phyloP scores from a whole-genome alignment of 1,284 basidiomycete genomes.

The Moniliophthora roreri region DNA sequence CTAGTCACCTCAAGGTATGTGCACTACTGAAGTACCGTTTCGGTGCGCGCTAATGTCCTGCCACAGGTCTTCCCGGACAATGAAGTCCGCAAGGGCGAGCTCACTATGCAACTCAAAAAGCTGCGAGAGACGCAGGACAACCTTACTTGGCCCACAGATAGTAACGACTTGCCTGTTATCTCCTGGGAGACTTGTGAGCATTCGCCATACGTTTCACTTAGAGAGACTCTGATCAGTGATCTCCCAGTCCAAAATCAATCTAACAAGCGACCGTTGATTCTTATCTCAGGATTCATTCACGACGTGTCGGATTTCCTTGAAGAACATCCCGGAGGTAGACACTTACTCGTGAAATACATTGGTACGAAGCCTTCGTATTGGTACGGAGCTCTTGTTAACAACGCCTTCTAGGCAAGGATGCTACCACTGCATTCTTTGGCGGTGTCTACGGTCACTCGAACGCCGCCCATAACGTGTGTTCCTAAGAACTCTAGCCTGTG shows the following conservation, averaged over 20 bases:
- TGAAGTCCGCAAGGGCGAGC: constrained; percentile 88
- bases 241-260: constrained; percentile 71
- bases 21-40: too few relatives aligned
- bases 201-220: neutral
- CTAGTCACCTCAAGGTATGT: constrained; percentile 77
- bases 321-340: constrained; percentile 83
- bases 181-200: constrained; percentile 83
- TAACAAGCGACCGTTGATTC: constrained; percentile 74
- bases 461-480: constrained; percentile 80
- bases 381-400: constrained; percentile 67
- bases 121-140: constrained; percentile 70
- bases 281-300: constrained; percentile 90
- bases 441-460: constrained; percentile 94
- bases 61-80: constrained; percentile 77
- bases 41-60: too few relatives aligned
- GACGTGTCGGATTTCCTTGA: constrained; percentile 86
- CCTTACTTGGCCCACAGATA: constrained; percentile 79
- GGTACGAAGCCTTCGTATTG: constrained; percentile 73
- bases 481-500: neutral
- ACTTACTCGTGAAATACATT: constrained; percentile 63
- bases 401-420: constrained; percentile 65
- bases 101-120: constrained; percentile 91
- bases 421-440: constrained; percentile 91
- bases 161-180: constrained; percentile 76
- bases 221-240: constrained; percentile 12